Conservation (phyloP, 345 rosid genomes). For the Lenwebbia sp. region DNA sequence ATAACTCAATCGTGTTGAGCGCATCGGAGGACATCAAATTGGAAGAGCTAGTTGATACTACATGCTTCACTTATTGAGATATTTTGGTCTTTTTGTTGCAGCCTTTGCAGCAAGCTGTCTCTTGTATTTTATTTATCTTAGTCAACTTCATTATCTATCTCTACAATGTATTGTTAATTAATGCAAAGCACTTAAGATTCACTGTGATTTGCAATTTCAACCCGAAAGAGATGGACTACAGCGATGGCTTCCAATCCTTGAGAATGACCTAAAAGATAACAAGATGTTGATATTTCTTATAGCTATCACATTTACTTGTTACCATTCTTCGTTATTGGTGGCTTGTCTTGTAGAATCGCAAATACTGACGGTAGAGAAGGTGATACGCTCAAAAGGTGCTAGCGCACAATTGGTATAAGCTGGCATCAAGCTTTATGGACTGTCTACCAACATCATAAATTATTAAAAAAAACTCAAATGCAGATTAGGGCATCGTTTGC, state of each 20-base stretch:
- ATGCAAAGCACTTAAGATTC: not conserved
- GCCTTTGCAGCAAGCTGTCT: not conserved
- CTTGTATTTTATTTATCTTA: not conserved
- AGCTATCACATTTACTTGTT: not conserved
- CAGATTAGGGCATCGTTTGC: not conserved
- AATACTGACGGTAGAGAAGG: not conserved
- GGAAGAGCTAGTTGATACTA: not conserved
- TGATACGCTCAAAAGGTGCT: not conserved
- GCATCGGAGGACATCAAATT: not conserved
- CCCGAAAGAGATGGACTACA: not conserved
- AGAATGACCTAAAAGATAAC: not conserved
- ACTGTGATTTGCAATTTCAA: not conserved
- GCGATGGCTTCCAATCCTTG: not conserved
- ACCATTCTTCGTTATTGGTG: not conserved
- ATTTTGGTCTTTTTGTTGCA: fast-evolving
- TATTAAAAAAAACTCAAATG: no score
- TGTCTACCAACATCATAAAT: not conserved
- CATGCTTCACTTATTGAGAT: not conserved
- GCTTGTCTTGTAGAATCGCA: not conserved
- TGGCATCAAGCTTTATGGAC: not conserved
- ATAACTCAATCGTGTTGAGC: not conserved
- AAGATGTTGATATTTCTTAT: not conserved
- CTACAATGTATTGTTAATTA: fast-evolving
- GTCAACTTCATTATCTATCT: not conserved
- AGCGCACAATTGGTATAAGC: not conserved